phyloP scores from a whole-genome alignment of 2,329 filamentous ascomycete genomes.

The Aspergillus sp. region DNA sequence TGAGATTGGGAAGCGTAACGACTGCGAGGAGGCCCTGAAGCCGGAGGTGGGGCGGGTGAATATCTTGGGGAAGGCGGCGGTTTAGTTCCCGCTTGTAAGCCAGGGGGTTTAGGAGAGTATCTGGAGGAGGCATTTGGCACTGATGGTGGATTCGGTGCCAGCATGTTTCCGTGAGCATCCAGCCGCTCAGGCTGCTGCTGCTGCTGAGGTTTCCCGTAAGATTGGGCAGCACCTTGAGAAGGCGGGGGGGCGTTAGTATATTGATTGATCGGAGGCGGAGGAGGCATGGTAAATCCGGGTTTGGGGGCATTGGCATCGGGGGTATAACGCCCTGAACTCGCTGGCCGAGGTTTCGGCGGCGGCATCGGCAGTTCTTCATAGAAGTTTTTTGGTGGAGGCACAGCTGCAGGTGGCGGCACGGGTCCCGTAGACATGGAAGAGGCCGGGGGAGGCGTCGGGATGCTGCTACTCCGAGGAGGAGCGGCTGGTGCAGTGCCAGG shows the following conservation, averaged over 20 bases:
- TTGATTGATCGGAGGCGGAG: conserved; percentile 10
- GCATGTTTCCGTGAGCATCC: conserved; percentile 22
- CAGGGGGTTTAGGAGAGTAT: conserved; percentile 34
- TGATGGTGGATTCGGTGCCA: conserved; percentile 19
- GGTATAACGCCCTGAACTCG: conserved; percentile 34
- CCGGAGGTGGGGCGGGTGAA: conserved; percentile 36
- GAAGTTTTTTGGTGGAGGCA: conserved; percentile 43
- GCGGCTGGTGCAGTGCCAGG: conserved; percentile 42
- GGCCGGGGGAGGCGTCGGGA: conserved; percentile 28
- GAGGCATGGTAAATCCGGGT: conserved; percentile 8
- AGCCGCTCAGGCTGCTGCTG: conserved; percentile 24
- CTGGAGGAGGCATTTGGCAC: conserved; percentile 25
- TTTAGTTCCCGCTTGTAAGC: conserved; percentile 22
- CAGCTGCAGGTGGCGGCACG: conserved; percentile 7
- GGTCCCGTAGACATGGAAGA: conserved; percentile 5
- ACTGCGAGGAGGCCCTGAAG: conserved; percentile 17
- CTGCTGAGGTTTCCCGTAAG: conserved; percentile 14
- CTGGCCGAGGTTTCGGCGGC: conserved; percentile 47
- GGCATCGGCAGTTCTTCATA: conserved; percentile 66
- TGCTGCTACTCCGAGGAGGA: conserved; percentile 55
- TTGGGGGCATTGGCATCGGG: conserved; percentile 20
- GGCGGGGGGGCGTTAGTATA: conserved; percentile 13
- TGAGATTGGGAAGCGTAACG: conserved; percentile 34
- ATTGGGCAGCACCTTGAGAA: conserved; percentile 11
- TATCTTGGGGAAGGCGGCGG: conserved; percentile 33